Conservation (phyloP, 2,329 filamentous ascomycete species). For the Juglanconis juglandina region DNA sequence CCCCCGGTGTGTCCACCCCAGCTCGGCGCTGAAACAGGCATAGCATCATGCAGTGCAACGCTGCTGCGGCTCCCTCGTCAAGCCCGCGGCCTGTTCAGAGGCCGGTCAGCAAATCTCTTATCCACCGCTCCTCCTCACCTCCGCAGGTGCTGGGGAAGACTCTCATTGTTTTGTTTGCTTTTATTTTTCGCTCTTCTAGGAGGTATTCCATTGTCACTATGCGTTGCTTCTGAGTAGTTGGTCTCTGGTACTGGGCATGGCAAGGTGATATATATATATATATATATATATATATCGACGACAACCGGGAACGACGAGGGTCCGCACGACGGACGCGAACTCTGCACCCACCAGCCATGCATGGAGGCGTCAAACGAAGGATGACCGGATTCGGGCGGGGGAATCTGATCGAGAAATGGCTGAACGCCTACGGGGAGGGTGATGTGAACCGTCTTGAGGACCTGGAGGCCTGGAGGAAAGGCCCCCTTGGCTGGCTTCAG, state of each 20-base stretch:
- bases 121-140: background rate
- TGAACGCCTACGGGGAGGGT: constrained; percentile 10
- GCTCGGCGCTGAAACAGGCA: constrained; percentile 11
- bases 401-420: constrained; percentile 9
- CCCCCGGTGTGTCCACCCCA: constrained; percentile 30
- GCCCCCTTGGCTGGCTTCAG: background rate
- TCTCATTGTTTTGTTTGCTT: background rate
- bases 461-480: background rate
- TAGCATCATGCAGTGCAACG: constrained; percentile 16
- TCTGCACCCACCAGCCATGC: background rate
- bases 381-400: constrained; percentile 5
- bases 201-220: background rate
- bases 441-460: constrained; percentile 7
- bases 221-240: background rate
- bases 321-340: background rate
- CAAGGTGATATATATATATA: background rate
- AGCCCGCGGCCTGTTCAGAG: background rate
- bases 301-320: background rate
- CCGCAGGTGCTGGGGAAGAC: background rate
- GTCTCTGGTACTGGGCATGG: background rate
- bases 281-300: background rate
- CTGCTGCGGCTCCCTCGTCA: constrained; percentile 6
- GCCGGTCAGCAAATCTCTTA: background rate
- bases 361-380: background rate
- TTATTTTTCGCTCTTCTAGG: background rate